These are phyloP conservation scores for Omphalotus guepiniiformis DNA, from an alignment of 768 basidiomycete species.

Conservation along the genomic window DNA sequence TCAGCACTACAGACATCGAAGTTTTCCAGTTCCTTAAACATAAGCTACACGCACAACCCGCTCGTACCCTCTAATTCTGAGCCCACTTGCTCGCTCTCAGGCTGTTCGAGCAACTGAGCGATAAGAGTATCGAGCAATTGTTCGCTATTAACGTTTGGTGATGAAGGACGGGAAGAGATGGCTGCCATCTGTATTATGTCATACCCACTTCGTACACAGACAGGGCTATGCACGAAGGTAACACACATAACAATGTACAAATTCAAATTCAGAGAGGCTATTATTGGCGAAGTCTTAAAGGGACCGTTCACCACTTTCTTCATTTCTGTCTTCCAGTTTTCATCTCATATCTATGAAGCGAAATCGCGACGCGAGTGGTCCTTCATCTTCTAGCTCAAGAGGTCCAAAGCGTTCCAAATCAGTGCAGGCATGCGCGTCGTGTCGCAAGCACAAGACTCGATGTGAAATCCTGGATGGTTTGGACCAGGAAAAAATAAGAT, in stretches of 20 bases:
- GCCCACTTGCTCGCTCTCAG: constrained; percentile 36
- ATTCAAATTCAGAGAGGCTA: too few relatives aligned
- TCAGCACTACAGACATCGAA: constrained; percentile 48
- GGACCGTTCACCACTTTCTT: not conserved
- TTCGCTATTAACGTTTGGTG: not conserved
- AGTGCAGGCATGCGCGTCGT: constrained; percentile 36
- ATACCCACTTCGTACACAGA: not conserved
- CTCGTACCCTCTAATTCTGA: constrained; percentile 45
- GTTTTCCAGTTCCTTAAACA: not conserved
- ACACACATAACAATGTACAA: too few relatives aligned
- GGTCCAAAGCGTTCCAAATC: constrained; percentile 29
- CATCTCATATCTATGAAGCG: constrained; percentile 7
- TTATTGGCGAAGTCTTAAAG: not conserved
- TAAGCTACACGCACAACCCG: not conserved
- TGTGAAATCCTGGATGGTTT: constrained; percentile 38
- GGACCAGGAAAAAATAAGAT: constrained; percentile 23
- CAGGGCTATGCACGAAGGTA: too few relatives aligned
- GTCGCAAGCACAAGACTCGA: constrained; percentile 40
- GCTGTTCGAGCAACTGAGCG: constrained; percentile 26
- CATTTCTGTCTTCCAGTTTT: not conserved
- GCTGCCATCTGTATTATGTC: not conserved
- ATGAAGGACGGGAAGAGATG: constrained; percentile 3
- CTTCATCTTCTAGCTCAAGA: not conserved
- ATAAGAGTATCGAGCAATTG: constrained; percentile 18
- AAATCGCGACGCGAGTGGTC: not conserved